Conservation (phyloP, 2,329 filamentous ascomycete species). For the Nothophaeocryptopus gaeumannii region DNA sequence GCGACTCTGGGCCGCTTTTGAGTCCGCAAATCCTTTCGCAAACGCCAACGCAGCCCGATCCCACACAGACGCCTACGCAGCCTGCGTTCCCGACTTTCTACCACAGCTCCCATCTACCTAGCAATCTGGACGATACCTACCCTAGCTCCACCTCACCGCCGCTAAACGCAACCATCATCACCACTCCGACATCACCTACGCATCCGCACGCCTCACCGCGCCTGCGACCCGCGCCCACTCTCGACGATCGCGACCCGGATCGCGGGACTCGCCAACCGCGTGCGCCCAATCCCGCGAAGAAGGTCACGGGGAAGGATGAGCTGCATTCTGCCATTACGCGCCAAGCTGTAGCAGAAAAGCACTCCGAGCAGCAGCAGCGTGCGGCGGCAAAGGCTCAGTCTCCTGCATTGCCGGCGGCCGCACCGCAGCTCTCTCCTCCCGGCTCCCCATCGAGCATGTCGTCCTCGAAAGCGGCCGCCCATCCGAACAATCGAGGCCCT, state of each 20-base stretch:
- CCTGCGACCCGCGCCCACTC: neutral
- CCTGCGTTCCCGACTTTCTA: no score
- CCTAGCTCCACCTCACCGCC: no score
- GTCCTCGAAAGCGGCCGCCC: slow-evolving; percentile 2
- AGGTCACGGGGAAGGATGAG: slow-evolving; percentile 22
- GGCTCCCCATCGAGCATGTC: slow-evolving; percentile 16
- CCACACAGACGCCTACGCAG: no score
- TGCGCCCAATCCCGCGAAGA: slow-evolving; percentile 25
- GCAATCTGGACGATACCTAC: no score
- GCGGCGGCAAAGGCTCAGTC: slow-evolving; percentile 5
- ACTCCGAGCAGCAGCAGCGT: slow-evolving; percentile 8
- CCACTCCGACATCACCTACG: neutral
- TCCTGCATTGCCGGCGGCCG: slow-evolving; percentile 12
- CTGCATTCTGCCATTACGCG: slow-evolving; percentile 23
- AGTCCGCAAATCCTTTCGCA: no score
- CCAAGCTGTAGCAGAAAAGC: slow-evolving; percentile 22
- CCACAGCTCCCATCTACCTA: no score
- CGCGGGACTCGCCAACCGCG: slow-evolving; percentile 6
- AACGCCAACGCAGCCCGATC: no score
- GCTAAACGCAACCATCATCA: neutral
- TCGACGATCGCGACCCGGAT: neutral
- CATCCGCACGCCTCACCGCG: neutral
- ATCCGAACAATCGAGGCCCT: slow-evolving; percentile 7
- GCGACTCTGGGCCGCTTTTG: no score
- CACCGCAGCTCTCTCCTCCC: slow-evolving; percentile 28